A percentile compares a stretch with the other conserved stretches of the same genome.
Conservation (phyloP, 2,329 filamentous ascomycete species). For the Camillea tinctor region DNA sequence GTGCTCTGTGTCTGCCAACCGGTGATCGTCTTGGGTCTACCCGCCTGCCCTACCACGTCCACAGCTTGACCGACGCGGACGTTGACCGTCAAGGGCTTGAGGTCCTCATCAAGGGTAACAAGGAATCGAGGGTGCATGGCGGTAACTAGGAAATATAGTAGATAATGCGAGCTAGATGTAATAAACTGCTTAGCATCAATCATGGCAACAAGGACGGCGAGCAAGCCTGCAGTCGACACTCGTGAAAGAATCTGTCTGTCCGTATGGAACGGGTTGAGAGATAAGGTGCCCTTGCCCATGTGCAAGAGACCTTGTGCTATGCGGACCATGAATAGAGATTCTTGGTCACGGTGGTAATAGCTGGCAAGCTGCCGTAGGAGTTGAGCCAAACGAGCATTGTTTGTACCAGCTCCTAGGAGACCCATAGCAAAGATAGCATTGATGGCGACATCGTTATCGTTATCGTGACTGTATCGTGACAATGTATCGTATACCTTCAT, state of each 20-base stretch:
- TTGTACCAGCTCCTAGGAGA: conserved; percentile 91
- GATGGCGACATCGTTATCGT: conserved; percentile 95
- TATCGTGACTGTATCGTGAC: conserved; percentile 97
- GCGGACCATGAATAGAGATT: conserved; percentile 97
- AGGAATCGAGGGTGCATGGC: conserved; percentile 97
- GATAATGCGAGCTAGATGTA: conserved; percentile 72
- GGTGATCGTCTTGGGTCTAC: conserved; percentile 96
- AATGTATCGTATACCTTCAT: conserved; percentile 99
- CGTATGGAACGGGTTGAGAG: conserved; percentile 98
- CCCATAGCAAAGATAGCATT: conserved; percentile 99
- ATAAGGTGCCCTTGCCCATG: conserved; percentile 98
- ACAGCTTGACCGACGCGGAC: conserved; percentile 97
- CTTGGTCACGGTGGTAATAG: conserved; percentile 96
- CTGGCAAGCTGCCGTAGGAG: conserved; percentile 90
- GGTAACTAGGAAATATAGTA: conserved; percentile 94
- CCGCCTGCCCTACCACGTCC: conserved; percentile 95
- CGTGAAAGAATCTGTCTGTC: conserved; percentile 93
- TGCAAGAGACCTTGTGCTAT: conserved; percentile 96
- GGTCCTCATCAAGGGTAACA: conserved; percentile 90
- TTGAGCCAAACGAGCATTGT: conserved; percentile 95
- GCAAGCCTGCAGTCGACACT: conserved; percentile 83
- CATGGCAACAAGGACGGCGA: conserved; percentile 88
- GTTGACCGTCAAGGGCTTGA: conserved; percentile 92
- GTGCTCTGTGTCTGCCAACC: conserved; percentile 99
- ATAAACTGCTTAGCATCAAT: conserved; percentile 91